Evolutionary conservation across 2,329 filamentous ascomycete species (phyloP), one percentile per base, ranked within the genome.

Genomic region (Pseudogymnoascus sp.): DNA sequence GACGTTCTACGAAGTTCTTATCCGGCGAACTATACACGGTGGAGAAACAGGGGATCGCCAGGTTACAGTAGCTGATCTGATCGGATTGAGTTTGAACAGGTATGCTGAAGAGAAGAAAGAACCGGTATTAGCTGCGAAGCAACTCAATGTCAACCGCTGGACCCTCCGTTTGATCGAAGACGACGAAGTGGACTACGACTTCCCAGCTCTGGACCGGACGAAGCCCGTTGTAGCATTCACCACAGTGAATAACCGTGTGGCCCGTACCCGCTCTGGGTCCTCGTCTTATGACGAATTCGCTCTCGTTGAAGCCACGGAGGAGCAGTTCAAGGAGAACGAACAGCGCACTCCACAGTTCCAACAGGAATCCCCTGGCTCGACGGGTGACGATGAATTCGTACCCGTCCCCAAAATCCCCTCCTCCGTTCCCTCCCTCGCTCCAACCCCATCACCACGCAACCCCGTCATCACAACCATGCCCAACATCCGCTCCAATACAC

Each of bases 201-300:
- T 94, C 66, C 89, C 90, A 33, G 86, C 90, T 0, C 79, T 94
- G 41, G 87, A 89, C 63, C 82, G 90, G 37, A 90, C 84, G 21
- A 89, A 88, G 69, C 82, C 86, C 2, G 80, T 94, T n/a, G 84
- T 83, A 5, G 86, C 90, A 19, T 94, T 93, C 69, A 91, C 90
- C 38, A 91, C 89, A 6, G 89, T 88, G 65, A 60, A 60, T 19
- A 92, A 93, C 71, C 81, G 85, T 62, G 87, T 79, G 29, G 79
- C 79, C 59, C 78, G 74, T 59, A 68, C 80, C 65, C 80, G 90
- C 62, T 84, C 88, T 63, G 87, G 89, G 66, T 89, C 88, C 21
- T 91, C 88, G 70, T 86, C 89, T 0, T 91, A 87, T 78, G 90
- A 93, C 68, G 90, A 94, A 68, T 93, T 95, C 74, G 90, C 87